These are phyloP conservation scores for Thelephora ganbajun DNA, from an alignment of 768 basidiomycete species.

Conservation along the genomic window DNA sequence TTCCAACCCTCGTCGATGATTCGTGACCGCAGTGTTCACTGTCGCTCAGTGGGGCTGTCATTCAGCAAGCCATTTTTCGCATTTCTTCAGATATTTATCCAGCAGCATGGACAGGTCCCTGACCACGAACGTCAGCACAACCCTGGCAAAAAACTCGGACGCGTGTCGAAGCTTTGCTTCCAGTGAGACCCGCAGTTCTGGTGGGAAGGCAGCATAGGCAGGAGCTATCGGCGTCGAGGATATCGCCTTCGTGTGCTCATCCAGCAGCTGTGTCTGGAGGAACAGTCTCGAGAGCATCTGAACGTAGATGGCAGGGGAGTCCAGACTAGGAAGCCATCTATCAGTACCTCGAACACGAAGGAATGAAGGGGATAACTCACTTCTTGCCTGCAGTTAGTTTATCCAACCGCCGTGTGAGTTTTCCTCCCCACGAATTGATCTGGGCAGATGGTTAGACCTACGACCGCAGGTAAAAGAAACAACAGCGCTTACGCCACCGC, in stretches of 20 bases:
- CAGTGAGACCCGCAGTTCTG: conserved; percentile 44
- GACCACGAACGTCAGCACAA: conserved; percentile 82
- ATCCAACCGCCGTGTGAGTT: conserved; percentile 62
- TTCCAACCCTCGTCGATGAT: too few relatives aligned
- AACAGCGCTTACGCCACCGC: conserved; percentile 31
- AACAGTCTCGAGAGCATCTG: conserved; percentile 65
- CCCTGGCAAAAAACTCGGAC: conserved; percentile 86
- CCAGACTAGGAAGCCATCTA: conserved; percentile 37
- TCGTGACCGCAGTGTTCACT: too few relatives aligned
- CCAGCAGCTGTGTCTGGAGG: conserved; percentile 61
- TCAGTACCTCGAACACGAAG: conserved; percentile 1
- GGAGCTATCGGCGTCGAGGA: conserved; percentile 51
- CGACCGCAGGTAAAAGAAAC: neutral
- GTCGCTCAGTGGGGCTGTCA: conserved; percentile 19
- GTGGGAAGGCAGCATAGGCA: conserved; percentile 57
- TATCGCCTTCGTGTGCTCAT: conserved; percentile 73
- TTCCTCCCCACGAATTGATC: conserved; percentile 57
- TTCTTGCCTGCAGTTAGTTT: conserved; percentile 85
- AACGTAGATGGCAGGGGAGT: conserved; percentile 79
- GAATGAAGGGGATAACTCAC: conserved; percentile 28
- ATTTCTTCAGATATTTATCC: conserved; percentile 90
- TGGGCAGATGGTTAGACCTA: conserved; percentile 8
- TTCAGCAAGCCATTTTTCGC: conserved; percentile 85
- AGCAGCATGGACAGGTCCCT: conserved; percentile 74
- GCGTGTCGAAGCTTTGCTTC: conserved; percentile 67